Conservation (phyloP, 495 filamentous ascomycete genomes). For the Xylaria sp. region DNA sequence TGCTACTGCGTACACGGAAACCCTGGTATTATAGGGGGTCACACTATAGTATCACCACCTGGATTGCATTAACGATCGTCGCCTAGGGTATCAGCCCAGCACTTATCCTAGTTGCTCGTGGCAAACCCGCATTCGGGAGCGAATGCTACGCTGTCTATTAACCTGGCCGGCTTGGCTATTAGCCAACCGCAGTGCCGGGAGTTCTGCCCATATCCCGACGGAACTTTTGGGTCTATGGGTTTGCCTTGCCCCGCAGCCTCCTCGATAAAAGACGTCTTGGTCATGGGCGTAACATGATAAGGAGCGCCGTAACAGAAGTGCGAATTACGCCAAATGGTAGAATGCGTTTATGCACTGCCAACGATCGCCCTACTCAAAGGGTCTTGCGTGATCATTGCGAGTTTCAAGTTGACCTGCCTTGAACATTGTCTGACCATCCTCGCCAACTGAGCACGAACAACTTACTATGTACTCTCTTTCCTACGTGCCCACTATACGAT, state of each 20-base stretch:
- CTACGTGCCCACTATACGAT: neutral
- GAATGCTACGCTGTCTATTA: neutral
- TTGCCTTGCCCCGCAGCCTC: conserved; percentile 8
- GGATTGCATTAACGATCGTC: conserved; percentile 23
- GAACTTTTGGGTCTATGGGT: conserved; percentile 8
- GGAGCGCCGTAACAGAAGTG: neutral
- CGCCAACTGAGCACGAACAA: neutral
- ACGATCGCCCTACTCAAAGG: neutral
- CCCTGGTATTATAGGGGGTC: conserved; percentile 1
- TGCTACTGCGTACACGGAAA: neutral
- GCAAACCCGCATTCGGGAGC: conserved; percentile 22
- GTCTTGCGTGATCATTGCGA: conserved; percentile 2
- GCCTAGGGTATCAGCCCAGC: conserved; percentile 13
- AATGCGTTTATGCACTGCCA: neutral
- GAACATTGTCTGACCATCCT: neutral
- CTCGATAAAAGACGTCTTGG: neutral
- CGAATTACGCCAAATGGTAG: neutral
- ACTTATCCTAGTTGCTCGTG: conserved; percentile 23
- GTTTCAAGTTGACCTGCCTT: conserved; percentile 2
- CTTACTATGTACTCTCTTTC: neutral
- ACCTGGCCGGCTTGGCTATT: conserved; percentile 16
- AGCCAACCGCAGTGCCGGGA: conserved; percentile 16
- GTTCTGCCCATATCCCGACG: conserved; percentile 4
- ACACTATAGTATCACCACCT: conserved; percentile 14
- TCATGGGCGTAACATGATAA: neutral